Evolutionary conservation across 2,329 filamentous ascomycete species (phyloP), one percentile per base, ranked within the genome.

Genomic region (Botryotinia calthae): DNA sequence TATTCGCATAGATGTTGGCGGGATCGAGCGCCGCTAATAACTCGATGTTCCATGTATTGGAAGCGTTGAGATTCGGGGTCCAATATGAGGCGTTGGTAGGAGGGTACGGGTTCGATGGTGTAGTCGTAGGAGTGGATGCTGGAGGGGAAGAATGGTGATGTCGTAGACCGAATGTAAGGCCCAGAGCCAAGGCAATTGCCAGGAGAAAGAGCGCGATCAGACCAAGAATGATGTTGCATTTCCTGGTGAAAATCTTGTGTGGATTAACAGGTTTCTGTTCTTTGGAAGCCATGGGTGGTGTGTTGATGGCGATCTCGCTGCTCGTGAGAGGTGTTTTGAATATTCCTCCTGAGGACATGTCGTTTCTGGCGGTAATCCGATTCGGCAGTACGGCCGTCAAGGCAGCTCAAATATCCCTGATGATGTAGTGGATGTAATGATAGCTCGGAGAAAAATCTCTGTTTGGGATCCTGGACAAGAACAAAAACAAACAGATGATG

Each of bases 1-100:
- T 73, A 71, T 74, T 68, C 74, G 81, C 74, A 78, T 76, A 72
- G 70, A 76, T 68, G 72, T 78, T 72, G 22, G 10, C 22, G 28
- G 70, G 70, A 31, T 72, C 72, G 2, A 75, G 40, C 10, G 63
- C 12, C 61, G 61, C 7, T 25, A 64, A 25, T 25, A 75, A n/a
- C 31, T 67, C 56, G 42, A 75, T 75, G 34, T 75, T 68, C 73
- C 74, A 75, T 2, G 72, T 70, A 28, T 54, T 64, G n/a, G 66
- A 51, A 20, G 70, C 46, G 20, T 72, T 72, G 7, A 59, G 51
- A 20, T 56, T 72, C 20, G 70, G 70, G 31, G 70, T 40, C 70
- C 70, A 72, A 40, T n/a, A 72, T 31, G 70, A 67, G 31, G 31
- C 37, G n/a, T 72, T 72, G 18, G 48, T 72, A 48, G 70, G 70